Conservation (phyloP, 2,329 filamentous ascomycete genomes). For the Monosporascus cannonballus region DNA sequence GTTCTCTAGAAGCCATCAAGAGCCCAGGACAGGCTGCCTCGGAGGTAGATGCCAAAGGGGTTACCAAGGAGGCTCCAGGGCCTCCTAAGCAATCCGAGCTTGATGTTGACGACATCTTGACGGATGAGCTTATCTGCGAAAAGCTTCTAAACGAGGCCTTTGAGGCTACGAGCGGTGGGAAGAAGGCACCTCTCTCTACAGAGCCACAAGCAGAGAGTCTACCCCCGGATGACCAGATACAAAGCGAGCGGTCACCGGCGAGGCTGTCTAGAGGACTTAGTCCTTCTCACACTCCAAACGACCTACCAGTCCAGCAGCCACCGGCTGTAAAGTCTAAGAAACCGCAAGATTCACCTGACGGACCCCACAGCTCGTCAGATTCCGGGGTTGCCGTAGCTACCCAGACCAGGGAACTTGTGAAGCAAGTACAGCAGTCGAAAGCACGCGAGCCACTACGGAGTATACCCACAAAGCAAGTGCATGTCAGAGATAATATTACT, state of each 20-base stretch:
- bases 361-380: background rate
- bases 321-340: background rate
- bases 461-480: conserved; percentile 3
- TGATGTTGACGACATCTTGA: conserved; percentile 4
- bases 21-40: conserved; percentile 1
- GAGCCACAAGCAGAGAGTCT: background rate
- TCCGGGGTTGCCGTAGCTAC: background rate
- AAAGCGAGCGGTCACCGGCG: background rate
- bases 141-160: conserved; percentile 6
- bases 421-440: conserved; percentile 6
- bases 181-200: background rate
- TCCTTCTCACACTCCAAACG: background rate
- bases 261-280: background rate
- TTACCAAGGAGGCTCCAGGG: background rate
- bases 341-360: no score
- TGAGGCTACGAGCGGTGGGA: background rate
- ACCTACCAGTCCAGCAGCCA: conserved; percentile 1
- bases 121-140: conserved; percentile 4
- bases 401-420: background rate
- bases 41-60: background rate
- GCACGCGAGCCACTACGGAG: conserved; percentile 6
- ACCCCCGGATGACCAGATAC: background rate
- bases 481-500: conserved; percentile 3
- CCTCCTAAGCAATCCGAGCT: background rate
- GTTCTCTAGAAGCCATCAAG: conserved; percentile 3